Conservation (phyloP, 192 early-diverging fungal species). For the Oehlia diaphana region DNA sequence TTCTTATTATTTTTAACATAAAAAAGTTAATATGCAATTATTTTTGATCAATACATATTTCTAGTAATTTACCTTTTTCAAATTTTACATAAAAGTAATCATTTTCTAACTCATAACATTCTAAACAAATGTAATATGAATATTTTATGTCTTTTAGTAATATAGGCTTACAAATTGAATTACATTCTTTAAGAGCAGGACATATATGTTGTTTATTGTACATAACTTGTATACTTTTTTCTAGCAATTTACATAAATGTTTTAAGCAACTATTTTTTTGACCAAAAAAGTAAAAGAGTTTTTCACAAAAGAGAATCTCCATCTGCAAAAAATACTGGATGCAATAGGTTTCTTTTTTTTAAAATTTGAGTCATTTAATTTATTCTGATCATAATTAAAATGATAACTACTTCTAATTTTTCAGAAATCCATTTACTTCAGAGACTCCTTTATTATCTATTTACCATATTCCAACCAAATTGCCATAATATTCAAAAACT, state of each 20-base stretch:
- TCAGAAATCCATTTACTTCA: not conserved
- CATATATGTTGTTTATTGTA: not conserved
- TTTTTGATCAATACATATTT: not conserved
- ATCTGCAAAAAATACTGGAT: not conserved
- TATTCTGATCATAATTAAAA: not conserved
- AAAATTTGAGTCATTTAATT: not conserved
- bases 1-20: not conserved
- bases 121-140: not conserved
- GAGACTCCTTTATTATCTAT: not conserved
- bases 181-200: not conserved
- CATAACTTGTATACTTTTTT: not conserved
- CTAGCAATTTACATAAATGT: not conserved
- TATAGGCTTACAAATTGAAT: not conserved
- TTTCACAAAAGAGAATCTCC: not conserved
- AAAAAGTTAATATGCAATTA: not conserved
- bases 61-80: not conserved
- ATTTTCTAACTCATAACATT: not conserved
- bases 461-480: not conserved
- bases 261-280: not conserved
- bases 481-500: not conserved
- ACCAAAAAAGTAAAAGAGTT: constrained; percentile 5
- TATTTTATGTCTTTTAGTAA: not conserved
- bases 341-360: not conserved
- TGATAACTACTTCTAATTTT: constrained; percentile 1
- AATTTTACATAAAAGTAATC: too few relatives aligned